Evolutionary conservation across 2,329 filamentous ascomycete species (phyloP), one percentile per base, ranked within the genome.

Genomic region (Fusarium mexicanum): DNA sequence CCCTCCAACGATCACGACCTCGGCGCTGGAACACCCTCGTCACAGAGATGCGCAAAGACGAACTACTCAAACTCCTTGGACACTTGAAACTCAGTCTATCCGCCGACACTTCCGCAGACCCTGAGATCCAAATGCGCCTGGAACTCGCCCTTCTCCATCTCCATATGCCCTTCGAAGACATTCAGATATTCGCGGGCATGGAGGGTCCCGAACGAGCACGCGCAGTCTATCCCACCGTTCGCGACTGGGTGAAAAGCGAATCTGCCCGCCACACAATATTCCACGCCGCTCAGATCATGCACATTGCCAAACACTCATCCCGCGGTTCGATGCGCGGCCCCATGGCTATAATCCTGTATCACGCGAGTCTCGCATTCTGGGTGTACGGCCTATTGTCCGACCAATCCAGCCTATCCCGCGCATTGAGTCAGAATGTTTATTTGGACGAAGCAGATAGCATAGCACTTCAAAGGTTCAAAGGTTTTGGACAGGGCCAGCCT

Each of bases 181-280:
- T 86, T 0, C 84, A 86, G 17, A 78, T 83, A 3, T 84, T 85
- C 29, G 84, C 84, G 2, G 84, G 84, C 8, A 84, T 84, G 53
- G 81, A 84, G 26, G 83, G 83, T 9, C 79, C 81, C 17, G 80
- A 84, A 29, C 82, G 83, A 55, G 82, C 84, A 6, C 78, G 80
- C 1, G 73, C 77, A 13, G 79, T 81, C 0, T 82, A 81, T 33
- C 77, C 81, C 17, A 78, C 77, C 3, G 78, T 83, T 1, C 73
- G 80, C 1, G 79, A 82, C 37, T 85, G 84, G 83, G 81, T 80
- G 7, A 77, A 79, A 13, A 80, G 79, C 20, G 76, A 80, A 24
- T 77, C 81, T 18, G 81, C 83, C 1, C 79, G 84, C 5, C 67
- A 79, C 9, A 77, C 79, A 7, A 64, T 80, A 6, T 80, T 72